Evolutionary conservation across 106 monocot species (phyloP), one percentile per base, ranked within the genome.

Genomic region (Ottelia alismoides): DNA sequence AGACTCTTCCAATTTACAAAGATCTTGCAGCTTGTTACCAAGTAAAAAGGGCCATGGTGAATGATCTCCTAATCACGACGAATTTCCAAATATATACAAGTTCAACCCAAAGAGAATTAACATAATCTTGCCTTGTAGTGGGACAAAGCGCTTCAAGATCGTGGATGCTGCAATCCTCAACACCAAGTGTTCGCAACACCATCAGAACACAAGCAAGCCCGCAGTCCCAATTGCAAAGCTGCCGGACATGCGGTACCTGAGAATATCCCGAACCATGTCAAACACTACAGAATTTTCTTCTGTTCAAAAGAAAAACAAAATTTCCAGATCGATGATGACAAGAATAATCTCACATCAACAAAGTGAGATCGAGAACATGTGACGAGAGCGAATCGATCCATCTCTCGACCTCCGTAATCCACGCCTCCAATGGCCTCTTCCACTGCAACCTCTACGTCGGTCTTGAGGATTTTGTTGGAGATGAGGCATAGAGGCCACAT

Each of bases 141-240:
- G 47, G 28, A 67, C 81, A 91, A 47, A 85, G 66, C 35, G 72
- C 72, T 57, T 64, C 75, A 23, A 91, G 84, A 31, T 75, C 66
- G 20, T 65, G 63, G 29, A 90, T 70, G 25, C 68, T 61, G 31
- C 24, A 70, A 20, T 61, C 30, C 1, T 66, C 49, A 32, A 78
- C 55, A 40, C 90, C 78, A 1, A 90, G 47, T 2, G 84, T 76
- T 54, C 53, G 66, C 24, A 90, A 30, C 29, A 90, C 84, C 90
- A 90, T 90, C 62, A 73, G 45, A 17, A 90, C 84, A 54, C 84
- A 90, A 31, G 90, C 84, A 28, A 90, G 72, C 1, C 90, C 84
- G 40, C 84, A 84, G 47, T 90, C 84, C 90, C 84, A 84, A 53
- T 64, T 74, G 53, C 62, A 84, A 31, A 69, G 61, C 72, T 90